Evolutionary conservation across 495 filamentous ascomycete genomes (phyloP).

Genomic region (Penicillium crystallinum): DNA sequence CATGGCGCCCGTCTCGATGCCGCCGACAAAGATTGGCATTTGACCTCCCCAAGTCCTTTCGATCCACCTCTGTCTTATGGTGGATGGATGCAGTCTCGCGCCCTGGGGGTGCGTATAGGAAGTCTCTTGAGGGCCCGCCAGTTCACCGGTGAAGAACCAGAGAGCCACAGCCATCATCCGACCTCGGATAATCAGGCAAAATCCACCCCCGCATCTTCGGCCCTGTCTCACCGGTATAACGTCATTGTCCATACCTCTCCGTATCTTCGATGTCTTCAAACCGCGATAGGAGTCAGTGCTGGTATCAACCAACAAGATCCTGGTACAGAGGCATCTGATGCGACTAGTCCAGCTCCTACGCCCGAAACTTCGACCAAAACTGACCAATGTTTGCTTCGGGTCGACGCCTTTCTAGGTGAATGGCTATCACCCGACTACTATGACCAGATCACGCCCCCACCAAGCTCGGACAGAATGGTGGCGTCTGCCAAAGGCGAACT

Average conservation of each 20-base stretch:
- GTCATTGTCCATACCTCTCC: slow-evolving; percentile 88
- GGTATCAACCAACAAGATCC: slow-evolving; percentile 68
- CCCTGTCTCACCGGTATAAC: slow-evolving; percentile 58
- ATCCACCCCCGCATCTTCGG: slow-evolving; percentile 19
- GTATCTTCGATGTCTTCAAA: slow-evolving; percentile 89
- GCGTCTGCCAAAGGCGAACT: slow-evolving; percentile 81
- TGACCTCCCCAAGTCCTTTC: slow-evolving; percentile 91
- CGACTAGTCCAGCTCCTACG: slow-evolving; percentile 2
- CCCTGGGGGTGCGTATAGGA: slow-evolving; percentile 73
- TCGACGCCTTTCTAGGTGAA: slow-evolving; percentile 92
- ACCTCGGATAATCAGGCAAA: slow-evolving; percentile 15
- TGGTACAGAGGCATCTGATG: slow-evolving; percentile 12
- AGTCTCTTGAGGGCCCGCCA: slow-evolving; percentile 55
- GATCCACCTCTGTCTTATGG: slow-evolving; percentile 93
- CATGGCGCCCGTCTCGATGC: slow-evolving; percentile 92
- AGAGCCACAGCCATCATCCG: slow-evolving; percentile 9
- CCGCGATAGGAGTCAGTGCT: slow-evolving; percentile 81
- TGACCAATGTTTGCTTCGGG: slow-evolving; percentile 48
- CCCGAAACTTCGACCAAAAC: slow-evolving; percentile 5
- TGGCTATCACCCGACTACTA: slow-evolving; percentile 94
- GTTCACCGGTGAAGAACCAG: slow-evolving; percentile 17
- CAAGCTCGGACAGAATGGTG: slow-evolving; percentile 78
- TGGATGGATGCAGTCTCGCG: slow-evolving; percentile 82
- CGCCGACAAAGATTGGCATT: slow-evolving; percentile 90
- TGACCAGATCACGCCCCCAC: slow-evolving; percentile 84